Percentiles rank a stretch among this genome's conserved stretches.
Conservation (phyloP, 1,139 yeast genomes). For the Kodamaea fungicola region DNA sequence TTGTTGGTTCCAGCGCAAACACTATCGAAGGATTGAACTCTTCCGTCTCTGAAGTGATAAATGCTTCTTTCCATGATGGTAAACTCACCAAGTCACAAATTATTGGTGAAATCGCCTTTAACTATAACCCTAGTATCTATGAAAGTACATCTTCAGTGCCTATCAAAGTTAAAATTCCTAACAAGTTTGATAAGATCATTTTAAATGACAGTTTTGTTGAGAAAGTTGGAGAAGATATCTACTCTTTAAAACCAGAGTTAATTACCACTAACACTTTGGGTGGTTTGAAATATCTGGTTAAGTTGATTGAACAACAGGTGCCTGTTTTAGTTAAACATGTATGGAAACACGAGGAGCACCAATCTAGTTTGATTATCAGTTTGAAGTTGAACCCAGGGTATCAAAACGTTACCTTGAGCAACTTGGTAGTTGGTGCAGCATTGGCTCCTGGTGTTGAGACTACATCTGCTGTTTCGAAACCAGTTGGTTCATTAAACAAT, state of each 20-base stretch:
- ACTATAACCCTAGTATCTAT: constrained; percentile 40
- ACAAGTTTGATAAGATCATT: constrained; percentile 31
- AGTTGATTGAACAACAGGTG: constrained; percentile 38
- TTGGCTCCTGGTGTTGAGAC: constrained; percentile 41
- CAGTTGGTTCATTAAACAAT: constrained; percentile 83
- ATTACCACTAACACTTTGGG: constrained; percentile 62
- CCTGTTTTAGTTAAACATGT: constrained; percentile 78
- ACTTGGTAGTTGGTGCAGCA: constrained; percentile 70
- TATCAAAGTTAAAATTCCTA: constrained; percentile 28
- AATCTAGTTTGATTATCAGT: constrained; percentile 79
- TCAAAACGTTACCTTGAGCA: constrained; percentile 44
- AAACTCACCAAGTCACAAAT: constrained; percentile 53
- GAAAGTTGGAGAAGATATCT: constrained; percentile 26
- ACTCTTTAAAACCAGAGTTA: constrained; percentile 30
- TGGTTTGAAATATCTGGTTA: constrained; percentile 62
- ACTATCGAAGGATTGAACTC: constrained; percentile 64
- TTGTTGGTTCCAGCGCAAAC: constrained; percentile 29
- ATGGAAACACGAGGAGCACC: constrained; percentile 85
- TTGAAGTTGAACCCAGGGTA: constrained; percentile 52
- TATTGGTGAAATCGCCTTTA: constrained; percentile 78
- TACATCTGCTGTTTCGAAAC: constrained; percentile 78
- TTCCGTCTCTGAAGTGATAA: constrained; percentile 77
- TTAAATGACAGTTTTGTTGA: constrained; percentile 44
- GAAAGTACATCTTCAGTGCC: constrained; percentile 12
- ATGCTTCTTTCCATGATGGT: constrained; percentile 71